Percentiles rank a stretch among this genome's conserved stretches.
phyloP scores from a whole-genome alignment of 2,329 filamentous ascomycete genomes.

The Dothidotthia symphoricarpi region DNA sequence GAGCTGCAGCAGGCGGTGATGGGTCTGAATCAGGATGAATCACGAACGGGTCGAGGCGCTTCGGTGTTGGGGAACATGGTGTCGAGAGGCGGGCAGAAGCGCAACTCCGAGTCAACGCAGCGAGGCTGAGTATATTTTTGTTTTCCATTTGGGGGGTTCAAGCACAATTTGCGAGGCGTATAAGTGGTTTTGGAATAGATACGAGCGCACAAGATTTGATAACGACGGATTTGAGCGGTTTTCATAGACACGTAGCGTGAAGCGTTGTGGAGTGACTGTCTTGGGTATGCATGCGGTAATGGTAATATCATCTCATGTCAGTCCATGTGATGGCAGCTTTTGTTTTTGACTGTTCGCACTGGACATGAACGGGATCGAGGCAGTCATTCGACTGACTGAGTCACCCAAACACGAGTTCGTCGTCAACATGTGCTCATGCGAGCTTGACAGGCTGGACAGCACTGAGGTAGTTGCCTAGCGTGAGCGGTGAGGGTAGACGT shows the following conservation, averaged over 20 bases:
- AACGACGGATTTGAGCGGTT: conserved; percentile 1
- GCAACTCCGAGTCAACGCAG: conserved; percentile 19
- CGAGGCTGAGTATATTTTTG: conserved; percentile 15
- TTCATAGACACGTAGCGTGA: conserved; percentile 2
- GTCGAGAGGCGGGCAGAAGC: conserved; percentile 25
- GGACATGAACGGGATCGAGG: too few species aligned
- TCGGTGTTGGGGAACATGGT: conserved; percentile 36
- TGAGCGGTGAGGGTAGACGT: too few species aligned
- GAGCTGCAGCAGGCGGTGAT: conserved; percentile 21
- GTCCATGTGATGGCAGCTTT: background rate
- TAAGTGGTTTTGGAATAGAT: conserved; percentile 2
- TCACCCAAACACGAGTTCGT: too few species aligned
- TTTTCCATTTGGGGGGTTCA: background rate
- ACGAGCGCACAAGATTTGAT: conserved; percentile 1
- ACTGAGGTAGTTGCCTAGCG: too few species aligned
- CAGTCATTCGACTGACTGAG: too few species aligned
- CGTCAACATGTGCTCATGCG: too few species aligned
- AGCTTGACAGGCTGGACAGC: too few species aligned
- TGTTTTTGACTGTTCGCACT: too few species aligned
- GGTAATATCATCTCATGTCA: too few species aligned
- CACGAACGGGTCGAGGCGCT: conserved; percentile 19
- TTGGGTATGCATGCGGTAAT: too few species aligned
- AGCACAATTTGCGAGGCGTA: conserved; percentile 8
- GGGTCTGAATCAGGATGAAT: conserved; percentile 25
- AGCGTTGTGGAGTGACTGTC: too few species aligned